phyloP scores from a whole-genome alignment of 202 grass and related monocot genomes.

The Tripidium arundinaceum region DNA sequence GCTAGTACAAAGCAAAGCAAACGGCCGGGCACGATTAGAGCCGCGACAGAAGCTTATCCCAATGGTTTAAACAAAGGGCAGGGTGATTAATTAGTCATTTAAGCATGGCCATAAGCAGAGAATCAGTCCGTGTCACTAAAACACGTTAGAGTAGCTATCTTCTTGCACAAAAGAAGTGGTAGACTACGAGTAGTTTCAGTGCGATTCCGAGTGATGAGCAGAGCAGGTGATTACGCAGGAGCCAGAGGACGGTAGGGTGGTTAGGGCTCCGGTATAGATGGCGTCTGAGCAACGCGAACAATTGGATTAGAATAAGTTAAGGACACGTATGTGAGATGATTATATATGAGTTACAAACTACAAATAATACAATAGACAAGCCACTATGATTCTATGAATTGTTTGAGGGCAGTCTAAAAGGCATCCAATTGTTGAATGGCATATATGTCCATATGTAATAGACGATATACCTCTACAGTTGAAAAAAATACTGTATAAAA shows the following conservation, averaged over 20 bases:
- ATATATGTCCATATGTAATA: no score
- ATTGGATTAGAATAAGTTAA: background rate
- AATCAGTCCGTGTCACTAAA: conserved; percentile 8
- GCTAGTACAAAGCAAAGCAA: no score
- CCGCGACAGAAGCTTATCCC: conserved; percentile 25
- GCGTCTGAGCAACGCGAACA: background rate
- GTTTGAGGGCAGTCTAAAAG: no score
- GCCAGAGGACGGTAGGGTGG: background rate
- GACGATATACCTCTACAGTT: no score
- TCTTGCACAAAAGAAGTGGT: background rate
- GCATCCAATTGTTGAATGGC: no score
- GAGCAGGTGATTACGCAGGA: background rate
- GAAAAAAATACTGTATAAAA: no score
- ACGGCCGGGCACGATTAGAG: background rate
- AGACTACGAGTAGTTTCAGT: background rate
- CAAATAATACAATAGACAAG: background rate
- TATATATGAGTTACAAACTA: background rate
- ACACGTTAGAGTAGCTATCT: background rate
- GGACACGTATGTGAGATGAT: background rate
- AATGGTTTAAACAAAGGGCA: background rate
- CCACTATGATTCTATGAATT: no score
- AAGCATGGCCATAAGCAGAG: background rate
- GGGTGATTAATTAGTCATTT: background rate
- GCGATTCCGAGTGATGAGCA: background rate
- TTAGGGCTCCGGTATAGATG: background rate